Evolutionary conservation across 164 flowering plant genomes (phyloP).

Genomic region (Chloranthus sessilifolius): DNA sequence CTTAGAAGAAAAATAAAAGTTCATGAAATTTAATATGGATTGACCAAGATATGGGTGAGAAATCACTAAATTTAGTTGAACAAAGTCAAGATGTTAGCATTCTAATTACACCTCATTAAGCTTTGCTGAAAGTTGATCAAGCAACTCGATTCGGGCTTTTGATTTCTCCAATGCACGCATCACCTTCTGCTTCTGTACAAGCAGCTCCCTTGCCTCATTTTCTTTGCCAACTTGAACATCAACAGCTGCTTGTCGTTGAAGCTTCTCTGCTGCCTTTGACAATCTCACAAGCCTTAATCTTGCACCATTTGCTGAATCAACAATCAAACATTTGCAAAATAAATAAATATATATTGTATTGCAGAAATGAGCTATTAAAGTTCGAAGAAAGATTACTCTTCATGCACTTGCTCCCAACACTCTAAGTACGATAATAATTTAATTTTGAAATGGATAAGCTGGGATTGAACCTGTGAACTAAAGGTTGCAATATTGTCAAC

Average conservation of each 20-base stretch:
- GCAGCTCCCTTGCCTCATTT: constrained; percentile 69
- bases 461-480: no score
- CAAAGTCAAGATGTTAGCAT: no score
- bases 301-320: constrained; percentile 57
- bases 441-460: no score
- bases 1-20: no score
- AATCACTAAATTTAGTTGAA: no score
- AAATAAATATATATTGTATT: background rate
- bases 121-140: constrained; percentile 65
- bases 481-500: no score
- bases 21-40: no score
- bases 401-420: background rate
- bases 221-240: constrained; percentile 59
- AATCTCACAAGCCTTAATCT: constrained; percentile 65
- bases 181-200: constrained; percentile 73
- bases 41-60: no score
- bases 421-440: no score
- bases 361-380: background rate
- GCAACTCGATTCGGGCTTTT: constrained; percentile 56
- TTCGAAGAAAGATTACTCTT: background rate
- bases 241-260: constrained; percentile 57
- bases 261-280: constrained; percentile 77
- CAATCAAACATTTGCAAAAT: background rate
- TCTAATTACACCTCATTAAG: constrained; percentile 69
- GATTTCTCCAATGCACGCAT: constrained; percentile 76